These are phyloP conservation scores for Rhytidiadelphus loreus DNA, from an alignment of 225 moss, liverwort and hornwort species.

Conservation along the genomic window DNA sequence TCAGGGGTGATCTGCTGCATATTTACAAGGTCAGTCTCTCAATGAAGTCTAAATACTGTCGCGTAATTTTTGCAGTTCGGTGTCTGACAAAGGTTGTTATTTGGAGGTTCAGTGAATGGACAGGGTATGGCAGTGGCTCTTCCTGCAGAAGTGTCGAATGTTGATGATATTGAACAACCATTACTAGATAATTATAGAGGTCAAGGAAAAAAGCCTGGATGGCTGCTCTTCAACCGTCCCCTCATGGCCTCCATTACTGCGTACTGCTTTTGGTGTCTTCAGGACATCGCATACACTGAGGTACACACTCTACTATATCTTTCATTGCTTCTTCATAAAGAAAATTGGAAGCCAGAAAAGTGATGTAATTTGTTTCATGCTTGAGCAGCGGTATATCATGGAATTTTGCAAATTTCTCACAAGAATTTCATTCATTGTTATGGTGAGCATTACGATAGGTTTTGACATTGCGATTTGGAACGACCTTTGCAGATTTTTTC, in stretches of 20 bases:
- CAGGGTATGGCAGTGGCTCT: neutral
- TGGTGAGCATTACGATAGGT: neutral
- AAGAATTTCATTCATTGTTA: neutral
- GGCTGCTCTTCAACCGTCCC: conserved; percentile 17
- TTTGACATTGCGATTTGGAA: neutral
- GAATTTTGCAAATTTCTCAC: neutral
- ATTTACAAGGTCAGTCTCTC: neutral
- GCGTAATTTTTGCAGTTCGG: neutral
- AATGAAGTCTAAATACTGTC: neutral
- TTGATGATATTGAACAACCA: neutral
- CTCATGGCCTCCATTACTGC: conserved; percentile 41
- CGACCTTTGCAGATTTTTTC: conserved; percentile 28
- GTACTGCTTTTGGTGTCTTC: conserved; percentile 52
- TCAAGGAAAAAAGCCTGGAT: neutral
- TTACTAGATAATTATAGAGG: neutral
- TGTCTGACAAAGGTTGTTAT: neutral
- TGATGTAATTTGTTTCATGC: neutral
- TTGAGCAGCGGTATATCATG: neutral
- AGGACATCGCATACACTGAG: conserved; percentile 52
- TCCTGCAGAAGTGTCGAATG: neutral
- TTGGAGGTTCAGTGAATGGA: neutral
- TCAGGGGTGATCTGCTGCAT: neutral
- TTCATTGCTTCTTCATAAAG: neutral
- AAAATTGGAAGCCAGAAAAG: neutral
- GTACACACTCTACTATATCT: neutral